Conservation (phyloP, 768 basidiomycete species). For the Pleurotus tuber-regium region DNA sequence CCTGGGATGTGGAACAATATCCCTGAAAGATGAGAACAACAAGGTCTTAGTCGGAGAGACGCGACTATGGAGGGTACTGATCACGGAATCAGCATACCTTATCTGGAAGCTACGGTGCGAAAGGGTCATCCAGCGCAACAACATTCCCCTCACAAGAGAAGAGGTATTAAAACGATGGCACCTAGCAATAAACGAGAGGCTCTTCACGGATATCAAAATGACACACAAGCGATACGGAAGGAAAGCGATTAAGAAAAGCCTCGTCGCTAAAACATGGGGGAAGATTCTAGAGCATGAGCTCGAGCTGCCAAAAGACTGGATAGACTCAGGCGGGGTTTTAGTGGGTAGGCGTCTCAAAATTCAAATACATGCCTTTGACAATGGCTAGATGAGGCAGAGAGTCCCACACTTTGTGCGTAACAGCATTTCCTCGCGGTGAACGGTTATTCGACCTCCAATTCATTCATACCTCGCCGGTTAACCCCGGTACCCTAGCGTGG, state of each 20-base stretch:
- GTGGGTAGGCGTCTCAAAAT: slow-evolving; percentile 17
- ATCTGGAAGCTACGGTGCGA: slow-evolving; percentile 20
- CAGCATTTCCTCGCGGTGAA: slow-evolving; percentile 16
- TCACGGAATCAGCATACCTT: slow-evolving; percentile 18
- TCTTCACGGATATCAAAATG: slow-evolving; percentile 9
- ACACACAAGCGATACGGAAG: slow-evolving; percentile 9
- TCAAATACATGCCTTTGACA: not conserved
- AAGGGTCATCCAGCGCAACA: slow-evolving; percentile 13
- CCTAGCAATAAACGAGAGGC: slow-evolving; percentile 10
- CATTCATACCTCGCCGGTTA: not conserved
- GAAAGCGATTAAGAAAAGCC: not conserved
- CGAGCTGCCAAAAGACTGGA: slow-evolving; percentile 16
- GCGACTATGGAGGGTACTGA: slow-evolving; percentile 15
- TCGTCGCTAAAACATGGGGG: slow-evolving; percentile 14
- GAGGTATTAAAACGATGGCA: slow-evolving; percentile 16
- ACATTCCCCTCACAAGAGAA: not conserved
- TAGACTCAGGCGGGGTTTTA: slow-evolving; percentile 15
- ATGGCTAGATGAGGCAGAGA: not conserved
- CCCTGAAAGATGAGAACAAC: not conserved
- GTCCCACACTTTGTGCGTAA: slow-evolving; percentile 16
- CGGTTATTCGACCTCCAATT: not conserved
- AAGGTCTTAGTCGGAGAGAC: not conserved
- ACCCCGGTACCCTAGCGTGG: slow-evolving; percentile 1
- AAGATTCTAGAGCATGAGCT: slow-evolving; percentile 10
- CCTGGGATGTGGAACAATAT: slow-evolving; percentile 16